These are phyloP conservation scores for Colletotrichum sojae DNA, from an alignment of 2,329 filamentous ascomycete species.

Conservation along the genomic window DNA sequence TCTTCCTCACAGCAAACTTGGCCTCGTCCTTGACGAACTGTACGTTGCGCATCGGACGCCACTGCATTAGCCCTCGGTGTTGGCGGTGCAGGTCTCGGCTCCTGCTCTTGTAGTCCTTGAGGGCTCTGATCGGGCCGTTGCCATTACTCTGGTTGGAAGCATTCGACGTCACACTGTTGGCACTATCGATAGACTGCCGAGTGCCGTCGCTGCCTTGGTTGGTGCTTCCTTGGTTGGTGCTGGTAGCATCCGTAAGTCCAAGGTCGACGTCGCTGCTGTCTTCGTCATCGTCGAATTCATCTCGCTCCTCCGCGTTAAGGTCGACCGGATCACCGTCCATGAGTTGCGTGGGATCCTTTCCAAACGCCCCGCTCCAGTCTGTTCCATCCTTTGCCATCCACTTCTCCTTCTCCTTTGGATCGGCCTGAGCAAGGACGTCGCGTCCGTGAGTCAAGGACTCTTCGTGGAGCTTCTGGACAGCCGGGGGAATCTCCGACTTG, in stretches of 20 bases:
- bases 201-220: conserved; percentile 47
- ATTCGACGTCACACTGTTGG: conserved; percentile 44
- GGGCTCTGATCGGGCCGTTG: conserved; percentile 69
- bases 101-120: conserved; percentile 75
- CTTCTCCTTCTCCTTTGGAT: conserved; percentile 79
- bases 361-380: conserved; percentile 91
- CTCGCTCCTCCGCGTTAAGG: conserved; percentile 55
- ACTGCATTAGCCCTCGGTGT: conserved; percentile 94
- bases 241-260: conserved; percentile 70
- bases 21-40: conserved; percentile 92
- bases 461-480: conserved; percentile 83
- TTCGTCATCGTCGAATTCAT: conserved; percentile 57
- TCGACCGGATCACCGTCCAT: conserved; percentile 52
- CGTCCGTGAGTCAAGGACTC: conserved; percentile 83
- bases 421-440: conserved; percentile 82
- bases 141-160: conserved; percentile 59
- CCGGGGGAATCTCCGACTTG: conserved; percentile 78
- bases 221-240: conserved; percentile 49
- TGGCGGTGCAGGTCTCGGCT: conserved; percentile 86
- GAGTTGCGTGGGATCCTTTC: conserved; percentile 75
- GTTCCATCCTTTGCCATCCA: conserved; percentile 86
- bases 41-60: conserved; percentile 88
- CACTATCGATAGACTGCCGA: conserved; percentile 57
- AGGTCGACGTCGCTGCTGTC: conserved; percentile 56
- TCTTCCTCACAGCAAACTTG: conserved; percentile 80